Percentiles rank a stretch among this genome's conserved stretches.
These are phyloP conservation scores for Parsonsia alboflavescens DNA, from an alignment of 257 asterid genomes.

Conservation along the genomic window DNA sequence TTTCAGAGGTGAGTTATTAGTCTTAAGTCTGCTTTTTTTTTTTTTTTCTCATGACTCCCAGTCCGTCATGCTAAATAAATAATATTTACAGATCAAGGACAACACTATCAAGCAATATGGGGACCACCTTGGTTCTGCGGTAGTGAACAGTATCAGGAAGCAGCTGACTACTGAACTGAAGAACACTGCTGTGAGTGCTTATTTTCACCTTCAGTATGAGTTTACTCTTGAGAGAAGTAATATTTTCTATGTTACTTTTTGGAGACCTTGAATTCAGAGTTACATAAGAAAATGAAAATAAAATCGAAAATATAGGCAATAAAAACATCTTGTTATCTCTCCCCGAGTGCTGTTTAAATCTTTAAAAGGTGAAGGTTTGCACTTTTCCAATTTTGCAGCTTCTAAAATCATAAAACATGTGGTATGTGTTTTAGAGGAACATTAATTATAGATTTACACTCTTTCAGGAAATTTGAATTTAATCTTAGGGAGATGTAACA, in stretches of 20 bases:
- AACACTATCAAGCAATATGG: conserved; percentile 35
- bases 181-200: conserved; percentile 43
- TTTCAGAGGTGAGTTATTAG: conserved; percentile 51
- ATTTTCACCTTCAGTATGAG: background rate
- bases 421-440: background rate
- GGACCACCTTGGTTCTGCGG: conserved; percentile 42
- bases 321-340: background rate
- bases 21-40: too few relatives aligned
- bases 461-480: background rate
- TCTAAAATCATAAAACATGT: background rate
- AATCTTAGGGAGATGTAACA: background rate
- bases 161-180: conserved; percentile 56
- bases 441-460: background rate
- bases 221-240: background rate
- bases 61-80: background rate
- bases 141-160: conserved; percentile 36
- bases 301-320: background rate
- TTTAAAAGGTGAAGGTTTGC: background rate
- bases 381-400: background rate
- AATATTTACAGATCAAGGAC: conserved; percentile 35
- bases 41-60: background rate
- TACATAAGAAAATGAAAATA: background rate
- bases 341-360: background rate
- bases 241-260: background rate
- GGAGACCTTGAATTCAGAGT: background rate